Evolutionary conservation across 768 basidiomycete genomes (phyloP).

Genomic region (Podaxis rugospora): DNA sequence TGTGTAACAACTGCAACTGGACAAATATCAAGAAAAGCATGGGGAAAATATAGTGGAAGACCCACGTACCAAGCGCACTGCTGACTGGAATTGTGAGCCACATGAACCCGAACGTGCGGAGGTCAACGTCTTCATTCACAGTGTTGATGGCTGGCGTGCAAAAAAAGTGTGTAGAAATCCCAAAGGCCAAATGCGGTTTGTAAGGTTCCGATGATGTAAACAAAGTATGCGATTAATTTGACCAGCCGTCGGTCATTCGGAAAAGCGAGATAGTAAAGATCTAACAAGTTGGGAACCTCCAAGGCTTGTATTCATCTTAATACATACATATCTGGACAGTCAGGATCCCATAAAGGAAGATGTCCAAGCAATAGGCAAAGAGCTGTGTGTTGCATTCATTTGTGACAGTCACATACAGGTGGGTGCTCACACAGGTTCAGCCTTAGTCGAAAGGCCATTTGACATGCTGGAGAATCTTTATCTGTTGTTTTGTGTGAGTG

Average conservation of each 20-base stretch:
- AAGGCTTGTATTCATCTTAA: no score
- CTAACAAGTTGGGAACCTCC: not conserved
- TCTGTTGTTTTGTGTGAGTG: no score
- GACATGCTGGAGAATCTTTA: no score
- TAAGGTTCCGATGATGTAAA: not conserved
- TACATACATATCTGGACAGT: no score
- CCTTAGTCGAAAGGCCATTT: no score
- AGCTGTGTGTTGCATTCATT: no score
- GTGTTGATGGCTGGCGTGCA: not conserved
- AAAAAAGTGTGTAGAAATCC: conserved; percentile 5
- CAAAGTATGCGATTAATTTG: not conserved
- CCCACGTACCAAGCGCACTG: not conserved
- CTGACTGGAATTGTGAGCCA: not conserved
- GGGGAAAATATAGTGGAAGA: not conserved
- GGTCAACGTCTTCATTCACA: not conserved
- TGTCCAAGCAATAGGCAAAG: no score
- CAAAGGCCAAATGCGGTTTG: not conserved
- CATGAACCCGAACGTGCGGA: conserved; percentile 1
- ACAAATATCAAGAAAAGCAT: not conserved
- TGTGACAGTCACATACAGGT: no score
- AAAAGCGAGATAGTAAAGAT: conserved; percentile 7
- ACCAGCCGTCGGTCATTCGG: conserved; percentile 1
- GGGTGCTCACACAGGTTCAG: no score
- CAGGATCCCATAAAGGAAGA: no score
- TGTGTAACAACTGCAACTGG: not conserved